phyloP scores from a whole-genome alignment of 768 basidiomycete species.

The Leccinum ochraceum region DNA sequence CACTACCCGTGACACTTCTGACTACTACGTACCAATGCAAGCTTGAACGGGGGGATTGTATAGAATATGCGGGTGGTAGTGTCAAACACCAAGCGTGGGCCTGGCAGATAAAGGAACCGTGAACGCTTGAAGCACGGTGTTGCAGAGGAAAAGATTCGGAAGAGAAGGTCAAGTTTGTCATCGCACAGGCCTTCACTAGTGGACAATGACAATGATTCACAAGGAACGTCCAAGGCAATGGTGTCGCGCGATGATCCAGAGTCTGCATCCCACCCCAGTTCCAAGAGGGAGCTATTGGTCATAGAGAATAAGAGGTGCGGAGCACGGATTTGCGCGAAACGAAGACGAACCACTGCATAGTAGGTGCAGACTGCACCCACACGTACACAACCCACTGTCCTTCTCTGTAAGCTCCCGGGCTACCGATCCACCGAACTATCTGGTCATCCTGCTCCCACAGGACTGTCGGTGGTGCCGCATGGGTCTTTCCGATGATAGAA shows the following conservation, averaged over 20 bases:
- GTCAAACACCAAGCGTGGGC: background rate
- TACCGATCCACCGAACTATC: background rate
- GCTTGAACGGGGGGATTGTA: background rate
- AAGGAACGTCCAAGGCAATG: background rate
- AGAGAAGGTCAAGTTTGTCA: too few species aligned
- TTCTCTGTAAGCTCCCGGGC: background rate
- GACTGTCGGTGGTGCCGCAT: background rate
- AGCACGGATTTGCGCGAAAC: background rate
- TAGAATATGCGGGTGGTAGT: background rate
- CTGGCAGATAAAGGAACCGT: background rate
- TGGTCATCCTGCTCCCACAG: background rate
- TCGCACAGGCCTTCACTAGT: too few species aligned
- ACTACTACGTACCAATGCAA: background rate
- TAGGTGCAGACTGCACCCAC: background rate
- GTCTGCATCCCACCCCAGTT: background rate
- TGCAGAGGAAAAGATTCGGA: too few species aligned
- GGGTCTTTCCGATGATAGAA: too few species aligned
- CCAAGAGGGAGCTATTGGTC: background rate
- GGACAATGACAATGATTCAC: background rate
- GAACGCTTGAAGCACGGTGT: background rate
- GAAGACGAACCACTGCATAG: background rate
- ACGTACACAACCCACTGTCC: background rate
- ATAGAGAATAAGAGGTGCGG: background rate
- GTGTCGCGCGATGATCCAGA: background rate
- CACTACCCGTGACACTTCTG: background rate